phyloP scores from a whole-genome alignment of 2,329 filamentous ascomycete genomes.

The Curvularia spicifera region DNA sequence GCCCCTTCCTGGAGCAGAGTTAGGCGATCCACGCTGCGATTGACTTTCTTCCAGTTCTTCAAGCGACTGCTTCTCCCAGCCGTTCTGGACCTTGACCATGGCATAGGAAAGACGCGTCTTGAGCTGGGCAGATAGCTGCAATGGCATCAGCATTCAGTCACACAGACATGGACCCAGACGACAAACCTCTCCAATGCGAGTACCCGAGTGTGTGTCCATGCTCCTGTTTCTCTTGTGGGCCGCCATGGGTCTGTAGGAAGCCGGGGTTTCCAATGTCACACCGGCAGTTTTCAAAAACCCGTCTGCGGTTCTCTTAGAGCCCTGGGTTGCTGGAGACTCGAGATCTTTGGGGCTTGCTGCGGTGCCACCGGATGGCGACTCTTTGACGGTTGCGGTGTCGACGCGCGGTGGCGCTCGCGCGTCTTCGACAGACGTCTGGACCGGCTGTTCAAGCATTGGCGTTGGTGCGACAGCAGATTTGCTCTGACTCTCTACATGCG shows the following conservation, averaged over 20 bases:
- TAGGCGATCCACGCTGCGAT: constrained; percentile 71
- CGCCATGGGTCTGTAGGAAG: constrained; percentile 22
- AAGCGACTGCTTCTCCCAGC: constrained; percentile 80
- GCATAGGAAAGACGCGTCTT: constrained; percentile 88
- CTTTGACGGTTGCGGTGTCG: constrained; percentile 35
- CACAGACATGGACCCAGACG: constrained; percentile 7
- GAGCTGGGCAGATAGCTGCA: constrained; percentile 76
- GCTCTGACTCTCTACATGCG: constrained; percentile 48
- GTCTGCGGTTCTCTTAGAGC: constrained; percentile 78
- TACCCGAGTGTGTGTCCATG: constrained; percentile 67
- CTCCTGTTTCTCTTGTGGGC: constrained; percentile 76
- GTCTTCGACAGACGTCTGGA: constrained; percentile 56
- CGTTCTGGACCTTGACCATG: constrained; percentile 87
- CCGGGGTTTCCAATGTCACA: constrained; percentile 19
- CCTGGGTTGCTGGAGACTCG: constrained; percentile 51
- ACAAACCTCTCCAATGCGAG: constrained; percentile 77
- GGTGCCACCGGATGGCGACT: constrained; percentile 38
- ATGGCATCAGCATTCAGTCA: constrained; percentile 33
- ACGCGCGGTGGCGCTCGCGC: constrained; percentile 29
- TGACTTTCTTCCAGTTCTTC: constrained; percentile 78
- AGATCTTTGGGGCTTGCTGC: constrained; percentile 51
- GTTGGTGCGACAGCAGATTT: constrained; percentile 48
- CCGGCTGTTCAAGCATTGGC: constrained; percentile 50
- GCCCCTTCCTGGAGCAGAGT: constrained; percentile 60
- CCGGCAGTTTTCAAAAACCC: constrained; percentile 66